Evolutionary conservation across 495 filamentous ascomycete species (phyloP).

Genomic region (Aspergillus wentii): DNA sequence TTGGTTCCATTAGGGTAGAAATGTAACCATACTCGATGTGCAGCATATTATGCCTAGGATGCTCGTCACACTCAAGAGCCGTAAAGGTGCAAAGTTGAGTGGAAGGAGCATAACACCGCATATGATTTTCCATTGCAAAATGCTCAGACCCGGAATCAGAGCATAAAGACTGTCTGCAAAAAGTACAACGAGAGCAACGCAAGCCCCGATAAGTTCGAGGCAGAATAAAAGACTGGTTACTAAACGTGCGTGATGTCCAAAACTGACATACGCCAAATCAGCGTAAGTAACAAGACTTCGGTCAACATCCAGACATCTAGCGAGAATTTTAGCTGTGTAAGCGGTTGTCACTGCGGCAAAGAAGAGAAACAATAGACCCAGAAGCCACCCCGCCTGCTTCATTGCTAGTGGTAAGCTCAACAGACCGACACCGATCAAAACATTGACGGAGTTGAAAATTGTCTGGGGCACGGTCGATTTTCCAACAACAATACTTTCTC

Average conservation of each 20-base stretch:
- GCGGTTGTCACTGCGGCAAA: constrained; percentile 70
- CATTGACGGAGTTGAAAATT: constrained; percentile 94
- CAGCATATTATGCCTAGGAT: constrained; percentile 86
- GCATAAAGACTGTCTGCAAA: constrained; percentile 87
- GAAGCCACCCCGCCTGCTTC: constrained; percentile 86
- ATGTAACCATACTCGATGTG: constrained; percentile 65
- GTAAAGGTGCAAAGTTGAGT: constrained; percentile 78
- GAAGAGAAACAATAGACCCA: constrained; percentile 71
- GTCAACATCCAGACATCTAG: constrained; percentile 86
- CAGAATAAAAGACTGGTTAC: constrained; percentile 81
- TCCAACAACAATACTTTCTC: constrained; percentile 77
- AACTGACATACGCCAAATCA: constrained; percentile 88
- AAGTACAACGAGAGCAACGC: constrained; percentile 86
- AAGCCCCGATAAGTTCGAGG: constrained; percentile 81
- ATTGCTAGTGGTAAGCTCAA: constrained; percentile 85
- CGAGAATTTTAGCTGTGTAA: constrained; percentile 83
- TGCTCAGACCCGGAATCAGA: constrained; percentile 67
- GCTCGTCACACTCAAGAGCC: constrained; percentile 83
- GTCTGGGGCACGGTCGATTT: constrained; percentile 94
- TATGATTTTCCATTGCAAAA: constrained; percentile 79
- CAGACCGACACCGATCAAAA: constrained; percentile 86
- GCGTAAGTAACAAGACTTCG: constrained; percentile 80
- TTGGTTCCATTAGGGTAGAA: not conserved
- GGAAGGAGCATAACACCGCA: constrained; percentile 79
- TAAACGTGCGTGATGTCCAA: constrained; percentile 76